phyloP scores from a whole-genome alignment of 495 filamentous ascomycete species.

The Podospora didyma region DNA sequence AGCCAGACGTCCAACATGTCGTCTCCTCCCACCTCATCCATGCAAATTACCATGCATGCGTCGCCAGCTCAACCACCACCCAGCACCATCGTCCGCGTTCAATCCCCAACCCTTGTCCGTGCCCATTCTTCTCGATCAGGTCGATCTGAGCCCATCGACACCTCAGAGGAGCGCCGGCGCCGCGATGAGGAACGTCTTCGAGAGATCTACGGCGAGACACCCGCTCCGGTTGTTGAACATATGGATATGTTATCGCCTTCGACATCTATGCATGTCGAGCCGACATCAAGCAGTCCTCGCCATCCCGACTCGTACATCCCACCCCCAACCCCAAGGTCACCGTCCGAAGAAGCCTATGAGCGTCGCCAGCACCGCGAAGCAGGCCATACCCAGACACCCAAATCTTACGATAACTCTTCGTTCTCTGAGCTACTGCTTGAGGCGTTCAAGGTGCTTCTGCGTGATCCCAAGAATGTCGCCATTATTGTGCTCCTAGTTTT shows the following conservation, averaged over 20 bases:
- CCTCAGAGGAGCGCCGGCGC: constrained; percentile 26
- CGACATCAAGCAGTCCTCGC: constrained; percentile 4
- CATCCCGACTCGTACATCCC: constrained; percentile 26
- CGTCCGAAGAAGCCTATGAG: constrained; percentile 15
- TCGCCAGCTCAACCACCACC: constrained; percentile 6
- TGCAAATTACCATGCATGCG: constrained; percentile 16
- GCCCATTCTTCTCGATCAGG: constrained; percentile 5
- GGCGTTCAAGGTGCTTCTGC: constrained; percentile 61
- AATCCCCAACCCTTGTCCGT: constrained; percentile 4
- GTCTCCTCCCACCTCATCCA: not conserved
- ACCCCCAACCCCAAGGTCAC: constrained; percentile 18
- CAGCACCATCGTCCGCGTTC: not conserved
- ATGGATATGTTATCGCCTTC: not conserved
- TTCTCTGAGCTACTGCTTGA: constrained; percentile 62
- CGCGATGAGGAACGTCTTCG: constrained; percentile 48
- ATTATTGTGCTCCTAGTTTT: constrained; percentile 60
- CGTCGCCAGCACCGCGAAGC: constrained; percentile 13
- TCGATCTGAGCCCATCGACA: constrained; percentile 20
- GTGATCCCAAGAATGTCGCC: constrained; percentile 67
- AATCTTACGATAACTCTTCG: constrained; percentile 30
- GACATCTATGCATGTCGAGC: not conserved
- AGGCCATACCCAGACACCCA: not conserved
- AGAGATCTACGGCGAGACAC: constrained; percentile 50
- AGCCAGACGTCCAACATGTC: not conserved
- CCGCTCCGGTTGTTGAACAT: constrained; percentile 17